These are phyloP conservation scores for Penicillium fuscoglaucum DNA, from an alignment of 2,329 filamentous ascomycete genomes.

Conservation along the genomic window DNA sequence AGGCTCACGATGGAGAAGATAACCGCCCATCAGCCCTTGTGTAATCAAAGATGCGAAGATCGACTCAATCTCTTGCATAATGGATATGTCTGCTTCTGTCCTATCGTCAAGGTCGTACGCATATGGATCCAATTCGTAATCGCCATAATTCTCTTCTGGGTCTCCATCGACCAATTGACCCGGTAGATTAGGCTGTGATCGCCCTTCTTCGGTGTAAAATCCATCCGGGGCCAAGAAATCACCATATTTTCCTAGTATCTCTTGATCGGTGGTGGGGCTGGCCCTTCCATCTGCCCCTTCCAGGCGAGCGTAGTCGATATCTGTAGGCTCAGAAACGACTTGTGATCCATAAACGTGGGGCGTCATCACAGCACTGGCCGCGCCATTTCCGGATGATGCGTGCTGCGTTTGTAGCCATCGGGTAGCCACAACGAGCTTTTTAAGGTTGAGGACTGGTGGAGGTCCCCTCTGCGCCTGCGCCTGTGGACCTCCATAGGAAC, in stretches of 20 bases:
- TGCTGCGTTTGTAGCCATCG: conserved; percentile 58
- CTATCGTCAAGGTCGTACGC: conserved; percentile 38
- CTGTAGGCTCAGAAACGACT: conserved; percentile 31
- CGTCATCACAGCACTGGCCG: conserved; percentile 12
- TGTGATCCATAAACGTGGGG: conserved; percentile 29
- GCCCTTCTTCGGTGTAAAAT: conserved; percentile 37
- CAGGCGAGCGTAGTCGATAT: conserved; percentile 36
- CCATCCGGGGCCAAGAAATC: conserved; percentile 39
- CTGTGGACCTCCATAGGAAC: conserved; percentile 60
- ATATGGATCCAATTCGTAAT: conserved; percentile 60
- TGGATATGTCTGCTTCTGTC: conserved; percentile 37
- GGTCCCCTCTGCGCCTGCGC: conserved; percentile 49
- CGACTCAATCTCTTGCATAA: conserved; percentile 67
- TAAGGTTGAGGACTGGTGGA: conserved; percentile 72
- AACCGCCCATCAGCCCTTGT: conserved; percentile 80
- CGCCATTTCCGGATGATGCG: conserved; percentile 10
- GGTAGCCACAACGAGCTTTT: conserved; percentile 65
- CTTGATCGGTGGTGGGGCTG: conserved; percentile 9
- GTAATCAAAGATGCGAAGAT: conserved; percentile 74
- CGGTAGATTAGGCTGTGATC: conserved; percentile 27
- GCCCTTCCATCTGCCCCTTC: conserved; percentile 12
- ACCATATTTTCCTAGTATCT: conserved; percentile 31
- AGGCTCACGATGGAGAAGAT: conserved; percentile 72
- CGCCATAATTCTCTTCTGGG: conserved; percentile 35
- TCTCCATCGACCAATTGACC: conserved; percentile 30